Conservation (phyloP, 1,139 yeast species). For the Suhomyces guaymorum region DNA sequence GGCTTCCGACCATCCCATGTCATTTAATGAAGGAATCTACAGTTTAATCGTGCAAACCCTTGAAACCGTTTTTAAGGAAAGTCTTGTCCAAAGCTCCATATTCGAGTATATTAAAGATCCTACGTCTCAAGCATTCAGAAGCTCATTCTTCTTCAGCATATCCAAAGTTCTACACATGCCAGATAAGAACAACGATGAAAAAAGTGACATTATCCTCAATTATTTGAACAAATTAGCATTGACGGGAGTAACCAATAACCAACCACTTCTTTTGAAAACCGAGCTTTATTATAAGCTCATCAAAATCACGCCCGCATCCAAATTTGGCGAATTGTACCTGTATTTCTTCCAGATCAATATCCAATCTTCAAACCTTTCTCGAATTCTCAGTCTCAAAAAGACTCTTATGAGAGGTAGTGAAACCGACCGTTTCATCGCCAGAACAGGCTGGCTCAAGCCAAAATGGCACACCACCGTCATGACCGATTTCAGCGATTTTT, state of each 20-base stretch:
- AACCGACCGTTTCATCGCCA: constrained; percentile 33
- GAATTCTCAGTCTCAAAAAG: constrained; percentile 24
- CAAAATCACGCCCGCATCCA: constrained; percentile 21
- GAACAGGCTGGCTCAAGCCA: constrained; percentile 41
- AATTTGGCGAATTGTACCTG: constrained; percentile 31
- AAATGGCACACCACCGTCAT: constrained; percentile 39
- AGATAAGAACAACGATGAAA: constrained; percentile 17
- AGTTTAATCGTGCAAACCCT: constrained; percentile 18
- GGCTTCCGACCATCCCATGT: constrained; percentile 4
- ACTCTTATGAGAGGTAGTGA: constrained; percentile 31
- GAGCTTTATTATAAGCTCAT: constrained; percentile 24
- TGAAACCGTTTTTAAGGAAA: constrained; percentile 16
- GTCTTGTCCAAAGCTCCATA: constrained; percentile 31
- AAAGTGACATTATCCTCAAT: constrained; percentile 24
- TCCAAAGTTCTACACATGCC: constrained; percentile 20
- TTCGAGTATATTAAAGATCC: constrained; percentile 31
- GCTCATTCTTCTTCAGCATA: constrained; percentile 24
- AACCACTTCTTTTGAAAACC: constrained; percentile 25
- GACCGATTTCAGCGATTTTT: constrained; percentile 19
- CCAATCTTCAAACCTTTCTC: constrained; percentile 22
- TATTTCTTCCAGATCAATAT: constrained; percentile 38
- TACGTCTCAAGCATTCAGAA: constrained; percentile 18
- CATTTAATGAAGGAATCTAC: constrained; percentile 16
- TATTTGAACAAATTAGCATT: constrained; percentile 24
- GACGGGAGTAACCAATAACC: constrained; percentile 26